These are phyloP conservation scores for Penicillium sclerotiorum DNA, from an alignment of 2,329 filamentous ascomycete genomes.

Conservation along the genomic window DNA sequence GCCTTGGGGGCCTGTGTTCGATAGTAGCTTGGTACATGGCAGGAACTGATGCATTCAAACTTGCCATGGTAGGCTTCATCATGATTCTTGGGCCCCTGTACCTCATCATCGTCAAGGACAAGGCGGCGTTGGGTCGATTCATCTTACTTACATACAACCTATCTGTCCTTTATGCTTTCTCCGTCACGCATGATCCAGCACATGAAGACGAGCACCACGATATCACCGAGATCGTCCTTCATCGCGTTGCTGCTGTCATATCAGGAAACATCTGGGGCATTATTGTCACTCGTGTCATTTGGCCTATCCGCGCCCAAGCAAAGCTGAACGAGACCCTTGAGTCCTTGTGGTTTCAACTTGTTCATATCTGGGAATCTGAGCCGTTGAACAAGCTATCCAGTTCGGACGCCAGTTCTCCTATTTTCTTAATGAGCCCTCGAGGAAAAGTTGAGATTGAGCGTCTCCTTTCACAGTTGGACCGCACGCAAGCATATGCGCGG, in stretches of 20 bases:
- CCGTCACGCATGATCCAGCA: slow-evolving; percentile 77
- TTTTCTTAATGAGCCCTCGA: slow-evolving; percentile 76
- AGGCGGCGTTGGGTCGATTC: slow-evolving; percentile 86
- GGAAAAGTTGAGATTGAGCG: slow-evolving; percentile 84
- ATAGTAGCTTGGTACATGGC: slow-evolving; percentile 76
- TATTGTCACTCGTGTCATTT: slow-evolving; percentile 81
- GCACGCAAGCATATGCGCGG: slow-evolving; percentile 68
- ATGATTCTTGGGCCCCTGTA: slow-evolving; percentile 81
- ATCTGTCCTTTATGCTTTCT: slow-evolving; percentile 73
- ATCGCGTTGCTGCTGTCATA: slow-evolving; percentile 74
- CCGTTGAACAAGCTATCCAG: slow-evolving; percentile 63
- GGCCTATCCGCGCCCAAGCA: slow-evolving; percentile 84
- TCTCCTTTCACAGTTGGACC: slow-evolving; percentile 72
- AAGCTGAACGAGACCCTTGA: slow-evolving; percentile 87
- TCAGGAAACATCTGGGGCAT: slow-evolving; percentile 88
- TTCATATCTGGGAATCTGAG: slow-evolving; percentile 91
- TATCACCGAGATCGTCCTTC: slow-evolving; percentile 82
- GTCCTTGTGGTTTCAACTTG: slow-evolving; percentile 87
- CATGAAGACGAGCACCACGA: slow-evolving; percentile 81
- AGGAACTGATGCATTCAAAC: slow-evolving; percentile 68
- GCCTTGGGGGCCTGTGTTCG: slow-evolving; percentile 75
- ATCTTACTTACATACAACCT: slow-evolving; percentile 95
- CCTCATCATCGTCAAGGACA: slow-evolving; percentile 78
- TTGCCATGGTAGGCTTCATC: slow-evolving; percentile 77
- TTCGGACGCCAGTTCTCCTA: slow-evolving; percentile 56